Base-by-base conservation (phyloP, 768 basidiomycete species). In the Agaricus sinodeliciosus region DNA sequence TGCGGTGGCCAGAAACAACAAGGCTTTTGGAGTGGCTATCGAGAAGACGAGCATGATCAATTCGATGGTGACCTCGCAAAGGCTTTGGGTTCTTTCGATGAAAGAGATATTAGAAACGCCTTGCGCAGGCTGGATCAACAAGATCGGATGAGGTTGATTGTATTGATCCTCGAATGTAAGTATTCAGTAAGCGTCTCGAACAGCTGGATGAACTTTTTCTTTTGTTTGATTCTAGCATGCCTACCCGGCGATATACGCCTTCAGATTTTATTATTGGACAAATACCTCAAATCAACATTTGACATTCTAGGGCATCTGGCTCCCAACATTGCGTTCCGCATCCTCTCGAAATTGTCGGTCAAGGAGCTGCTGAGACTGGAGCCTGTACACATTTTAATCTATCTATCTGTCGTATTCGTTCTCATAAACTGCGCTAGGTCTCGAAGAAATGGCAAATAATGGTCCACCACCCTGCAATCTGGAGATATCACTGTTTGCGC, bases 171-270 rank as follows among this genome's bases (percentile, higher is more conserved):
- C 16, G 83, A 85, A 58, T 82, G 79, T 79, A 57, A 53, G 76
- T 56, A 34, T 15, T 16, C 7, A 31, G 27, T 6, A 12, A 45
- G 55, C 25, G 39, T n/a, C 45, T 16, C 49, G 18, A 54, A 18
- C 43, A 49, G 55, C 45, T 9, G 37, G 39, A 48, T 48, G 43
- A 25, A 45, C 49, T 42, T 46, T 52, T 4, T 43, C 39, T 28
- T 16, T 28, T 52, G n/a, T n/a, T n/a, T 22, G 22, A 2, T 22
- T 51, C 57, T 56, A 87, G 87, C 86, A 9, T 82, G 85, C 66
- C 73, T 90, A 57, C 91, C 92, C 0, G 89, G 90, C 28, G 92
- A 94, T 59, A 88, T 94, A 28, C 81, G 80, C 9, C 74, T 89
- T 5, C 92, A 93, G 64, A 90, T 94, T 41, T 75, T 87, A 1